Evolutionary conservation across 495 filamentous ascomycete genomes (phyloP).

Genomic region (Tuber indicum): DNA sequence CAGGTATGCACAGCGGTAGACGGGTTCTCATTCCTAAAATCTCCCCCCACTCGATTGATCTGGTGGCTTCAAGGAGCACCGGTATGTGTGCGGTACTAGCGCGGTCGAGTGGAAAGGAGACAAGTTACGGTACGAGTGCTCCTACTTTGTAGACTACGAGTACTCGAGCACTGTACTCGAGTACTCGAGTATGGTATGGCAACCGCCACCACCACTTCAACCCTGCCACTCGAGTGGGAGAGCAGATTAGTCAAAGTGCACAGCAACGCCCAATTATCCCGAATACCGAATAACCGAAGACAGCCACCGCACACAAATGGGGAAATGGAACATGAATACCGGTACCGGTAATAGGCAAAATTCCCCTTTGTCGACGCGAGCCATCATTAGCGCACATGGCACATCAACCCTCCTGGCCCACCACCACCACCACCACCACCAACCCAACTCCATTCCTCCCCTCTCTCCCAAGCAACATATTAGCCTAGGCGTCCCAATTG

Average conservation of each 20-base stretch:
- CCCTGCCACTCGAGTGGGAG: neutral
- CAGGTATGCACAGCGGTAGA: neutral
- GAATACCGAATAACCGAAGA: slow-evolving; percentile 1
- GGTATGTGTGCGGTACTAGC: neutral
- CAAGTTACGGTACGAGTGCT: neutral
- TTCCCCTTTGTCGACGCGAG: neutral
- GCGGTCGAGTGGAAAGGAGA: neutral
- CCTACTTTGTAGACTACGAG: no score
- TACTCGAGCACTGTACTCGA: no score
- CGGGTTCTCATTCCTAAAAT: neutral
- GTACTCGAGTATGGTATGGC: no score
- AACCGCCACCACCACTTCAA: neutral
- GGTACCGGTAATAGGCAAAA: neutral
- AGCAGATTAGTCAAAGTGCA: neutral
- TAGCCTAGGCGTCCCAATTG: neutral
- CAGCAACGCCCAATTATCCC: neutral
- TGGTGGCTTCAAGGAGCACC: neutral
- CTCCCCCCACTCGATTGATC: neutral
- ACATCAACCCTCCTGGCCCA: neutral
- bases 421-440: neutral
- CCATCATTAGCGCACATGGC: neutral
- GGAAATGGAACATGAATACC: neutral
- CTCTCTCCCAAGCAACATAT: neutral
- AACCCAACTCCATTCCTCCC: neutral
- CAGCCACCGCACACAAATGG: neutral